phyloP scores from a whole-genome alignment of 176 grass and related monocot genomes.

The Musa beccarii region DNA sequence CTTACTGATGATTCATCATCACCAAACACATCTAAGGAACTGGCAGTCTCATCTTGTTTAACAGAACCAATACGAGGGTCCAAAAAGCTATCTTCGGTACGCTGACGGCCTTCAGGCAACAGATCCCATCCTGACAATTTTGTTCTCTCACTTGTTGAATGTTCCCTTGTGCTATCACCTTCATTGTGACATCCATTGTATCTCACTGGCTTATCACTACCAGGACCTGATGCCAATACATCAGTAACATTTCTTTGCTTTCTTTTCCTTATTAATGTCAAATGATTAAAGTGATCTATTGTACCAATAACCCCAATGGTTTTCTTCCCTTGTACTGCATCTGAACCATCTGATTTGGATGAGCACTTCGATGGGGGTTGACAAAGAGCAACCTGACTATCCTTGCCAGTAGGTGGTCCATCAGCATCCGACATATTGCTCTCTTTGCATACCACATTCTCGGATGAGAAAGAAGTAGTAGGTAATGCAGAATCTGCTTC shows the following conservation, averaged over 20 bases:
- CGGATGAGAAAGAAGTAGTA: slow-evolving; percentile 16
- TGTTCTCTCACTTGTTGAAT: slow-evolving; percentile 28
- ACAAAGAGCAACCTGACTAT: slow-evolving; percentile 20
- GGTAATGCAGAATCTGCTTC: slow-evolving; percentile 21
- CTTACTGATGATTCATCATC: slow-evolving; percentile 24
- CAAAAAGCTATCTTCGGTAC: slow-evolving; percentile 20
- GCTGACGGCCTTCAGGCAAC: slow-evolving; percentile 42
- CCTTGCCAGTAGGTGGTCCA: slow-evolving; percentile 14
- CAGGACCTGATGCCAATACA: slow-evolving; percentile 23
- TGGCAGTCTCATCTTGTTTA: slow-evolving; percentile 23
- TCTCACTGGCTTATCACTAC: neutral
- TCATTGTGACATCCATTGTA: slow-evolving; percentile 16
- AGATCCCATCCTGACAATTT: slow-evolving; percentile 73
- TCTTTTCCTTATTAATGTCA: slow-evolving; percentile 7
- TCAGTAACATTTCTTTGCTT: slow-evolving; percentile 22
- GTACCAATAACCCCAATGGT: slow-evolving; percentile 5
- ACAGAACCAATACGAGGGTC: slow-evolving; percentile 28
- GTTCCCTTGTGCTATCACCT: slow-evolving; percentile 33
- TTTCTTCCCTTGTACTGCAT: slow-evolving; percentile 25
- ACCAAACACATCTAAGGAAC: slow-evolving; percentile 25
- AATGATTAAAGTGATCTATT: slow-evolving; percentile 12
- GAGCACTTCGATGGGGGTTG: slow-evolving; percentile 21
- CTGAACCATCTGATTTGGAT: slow-evolving; percentile 30
- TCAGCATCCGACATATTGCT: slow-evolving; percentile 13
- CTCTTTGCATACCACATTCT: slow-evolving; percentile 29